Conservation (phyloP, 768 basidiomycete species). For the Psilocybe cyanescens region DNA sequence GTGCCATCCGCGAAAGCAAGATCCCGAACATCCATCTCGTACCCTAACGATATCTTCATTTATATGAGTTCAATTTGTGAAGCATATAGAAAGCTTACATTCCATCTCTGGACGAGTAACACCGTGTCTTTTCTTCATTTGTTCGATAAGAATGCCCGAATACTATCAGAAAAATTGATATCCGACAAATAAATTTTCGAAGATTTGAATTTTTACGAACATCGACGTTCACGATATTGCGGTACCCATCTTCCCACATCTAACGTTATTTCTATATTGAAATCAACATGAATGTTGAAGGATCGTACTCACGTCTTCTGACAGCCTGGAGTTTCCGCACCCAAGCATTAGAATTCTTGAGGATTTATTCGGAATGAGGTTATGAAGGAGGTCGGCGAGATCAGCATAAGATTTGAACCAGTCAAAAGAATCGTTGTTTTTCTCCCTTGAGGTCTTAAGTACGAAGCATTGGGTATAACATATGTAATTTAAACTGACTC, state of each 20-base stretch:
- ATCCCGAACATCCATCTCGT: slow-evolving; percentile 81
- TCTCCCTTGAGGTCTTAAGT: slow-evolving; percentile 47
- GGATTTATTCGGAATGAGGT: slow-evolving; percentile 62
- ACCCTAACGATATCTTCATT: slow-evolving; percentile 51
- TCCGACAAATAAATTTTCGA: neutral
- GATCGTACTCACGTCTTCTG: slow-evolving; percentile 62
- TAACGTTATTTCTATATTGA: slow-evolving; percentile 27
- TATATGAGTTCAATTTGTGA: neutral
- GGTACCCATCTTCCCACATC: slow-evolving; percentile 91
- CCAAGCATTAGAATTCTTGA: slow-evolving; percentile 79
- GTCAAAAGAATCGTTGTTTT: slow-evolving; percentile 67
- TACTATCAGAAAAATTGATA: slow-evolving; percentile 49
- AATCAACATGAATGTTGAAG: neutral
- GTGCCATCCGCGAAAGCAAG: slow-evolving; percentile 60
- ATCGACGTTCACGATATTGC: slow-evolving; percentile 78
- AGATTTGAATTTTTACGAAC: slow-evolving; percentile 40
- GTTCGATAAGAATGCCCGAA: slow-evolving; percentile 72
- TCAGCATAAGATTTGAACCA: slow-evolving; percentile 89
- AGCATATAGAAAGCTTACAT: slow-evolving; percentile 46
- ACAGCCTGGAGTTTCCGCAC: slow-evolving; percentile 83
- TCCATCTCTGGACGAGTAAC: slow-evolving; percentile 65
- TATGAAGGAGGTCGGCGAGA: slow-evolving; percentile 61
- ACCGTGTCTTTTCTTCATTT: slow-evolving; percentile 65
- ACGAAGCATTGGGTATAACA: slow-evolving; percentile 1
- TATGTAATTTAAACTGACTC: slow-evolving; percentile 43